A percentile compares a stretch with the other conserved stretches of the same genome.
Conservation (phyloP, 257 asterid species). For the Capsicum baccatum region DNA sequence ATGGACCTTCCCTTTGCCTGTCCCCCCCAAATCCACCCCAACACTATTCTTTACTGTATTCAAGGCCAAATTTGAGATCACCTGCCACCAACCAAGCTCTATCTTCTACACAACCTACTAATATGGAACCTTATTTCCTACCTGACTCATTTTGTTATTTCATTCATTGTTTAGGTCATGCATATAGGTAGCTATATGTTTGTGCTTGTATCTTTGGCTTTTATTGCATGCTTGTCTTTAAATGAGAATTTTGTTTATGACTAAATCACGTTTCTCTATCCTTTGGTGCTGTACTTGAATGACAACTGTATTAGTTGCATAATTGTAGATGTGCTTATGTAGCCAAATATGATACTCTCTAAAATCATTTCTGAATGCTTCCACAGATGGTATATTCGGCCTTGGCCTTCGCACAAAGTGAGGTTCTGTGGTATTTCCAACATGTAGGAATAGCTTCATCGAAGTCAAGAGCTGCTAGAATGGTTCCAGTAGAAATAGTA, state of each 20-base stretch:
- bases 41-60: constrained; percentile 5
- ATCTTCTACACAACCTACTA: not conserved
- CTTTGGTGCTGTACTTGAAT: not conserved
- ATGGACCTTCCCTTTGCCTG: constrained; percentile 23
- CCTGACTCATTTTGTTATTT: not conserved
- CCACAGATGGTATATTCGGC: constrained; percentile 99
- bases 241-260: not conserved
- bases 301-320: not conserved
- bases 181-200: too few relatives aligned
- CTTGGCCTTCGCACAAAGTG: constrained; percentile 95
- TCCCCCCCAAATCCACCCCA: not conserved
- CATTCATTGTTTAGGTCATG: constrained; percentile 16
- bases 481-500: constrained; percentile 84
- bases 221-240: not conserved
- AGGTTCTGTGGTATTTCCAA: constrained; percentile 95
- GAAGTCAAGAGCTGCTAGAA: constrained; percentile 74
- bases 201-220: constrained; percentile 7
- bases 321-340: not conserved
- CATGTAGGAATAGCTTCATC: constrained; percentile 87
- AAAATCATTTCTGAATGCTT: constrained; percentile 39
- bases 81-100: constrained; percentile 1
- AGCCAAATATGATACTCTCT: constrained; percentile 17
- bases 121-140: not conserved
- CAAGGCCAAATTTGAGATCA: constrained; percentile 3
- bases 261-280: not conserved